Conservation (phyloP, 108 stramenopile species). For the Skeletonema costatum region DNA sequence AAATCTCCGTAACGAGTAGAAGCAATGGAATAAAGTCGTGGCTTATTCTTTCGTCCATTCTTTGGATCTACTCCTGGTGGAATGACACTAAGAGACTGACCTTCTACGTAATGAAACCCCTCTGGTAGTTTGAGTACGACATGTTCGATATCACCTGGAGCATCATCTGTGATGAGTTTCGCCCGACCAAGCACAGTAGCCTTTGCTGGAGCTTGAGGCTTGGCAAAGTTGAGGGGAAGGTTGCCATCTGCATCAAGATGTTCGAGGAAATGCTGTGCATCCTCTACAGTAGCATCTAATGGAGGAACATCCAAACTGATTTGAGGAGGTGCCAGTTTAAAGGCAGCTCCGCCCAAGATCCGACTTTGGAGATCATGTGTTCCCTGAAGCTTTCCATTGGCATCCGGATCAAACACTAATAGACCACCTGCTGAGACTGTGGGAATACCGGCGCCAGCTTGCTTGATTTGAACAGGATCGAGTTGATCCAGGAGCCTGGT, state of each 20-base stretch:
- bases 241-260: conserved; percentile 59
- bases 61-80: conserved; percentile 64
- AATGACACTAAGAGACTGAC: conserved; percentile 82
- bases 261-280: conserved; percentile 84
- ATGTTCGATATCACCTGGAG: conserved; percentile 90
- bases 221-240: conserved; percentile 71
- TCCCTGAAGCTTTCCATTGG: conserved; percentile 61
- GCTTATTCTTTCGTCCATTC: conserved; percentile 70
- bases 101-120: conserved; percentile 88
- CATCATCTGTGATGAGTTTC: conserved; percentile 67
- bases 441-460: conserved; percentile 55
- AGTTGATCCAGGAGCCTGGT: neutral
- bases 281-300: conserved; percentile 20
- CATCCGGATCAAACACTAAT: conserved; percentile 67
- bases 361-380: conserved; percentile 46
- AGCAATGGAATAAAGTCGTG: conserved; percentile 87
- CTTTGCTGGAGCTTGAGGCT: conserved; percentile 65
- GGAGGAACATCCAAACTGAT: conserved; percentile 32
- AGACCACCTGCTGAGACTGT: conserved; percentile 43
- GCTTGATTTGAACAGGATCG: neutral
- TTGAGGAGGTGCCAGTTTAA: conserved; percentile 16
- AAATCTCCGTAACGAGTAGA: conserved; percentile 87
- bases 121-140: conserved; percentile 68
- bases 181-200: conserved; percentile 76
- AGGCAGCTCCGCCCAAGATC: conserved; percentile 18